Evolutionary conservation across 148 eudicot genomes (phyloP).

Genomic region (Silene conica): DNA sequence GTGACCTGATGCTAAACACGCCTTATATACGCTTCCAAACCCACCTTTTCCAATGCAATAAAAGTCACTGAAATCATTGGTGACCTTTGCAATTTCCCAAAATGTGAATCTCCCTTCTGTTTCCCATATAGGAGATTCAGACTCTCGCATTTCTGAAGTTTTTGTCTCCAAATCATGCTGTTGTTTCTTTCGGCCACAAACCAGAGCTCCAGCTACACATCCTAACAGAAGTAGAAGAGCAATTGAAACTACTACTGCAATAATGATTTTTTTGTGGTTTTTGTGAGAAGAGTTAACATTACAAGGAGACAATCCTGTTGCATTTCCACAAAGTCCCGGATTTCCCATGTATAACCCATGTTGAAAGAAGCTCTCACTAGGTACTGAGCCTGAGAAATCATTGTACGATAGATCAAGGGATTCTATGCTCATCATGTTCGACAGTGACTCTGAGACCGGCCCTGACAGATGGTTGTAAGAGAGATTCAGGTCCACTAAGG

Average conservation of each 20-base stretch:
- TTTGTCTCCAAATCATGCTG: slow-evolving; percentile 25
- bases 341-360: slow-evolving; percentile 50
- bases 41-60: slow-evolving; percentile 85
- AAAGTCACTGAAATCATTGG: slow-evolving; percentile 54
- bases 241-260: slow-evolving; percentile 39
- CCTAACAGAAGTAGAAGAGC: slow-evolving; percentile 35
- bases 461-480: slow-evolving; percentile 81
- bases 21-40: slow-evolving; percentile 69
- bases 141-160: slow-evolving; percentile 18
- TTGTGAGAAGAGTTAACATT: slow-evolving; percentile 25
- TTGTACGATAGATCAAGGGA: slow-evolving; percentile 66
- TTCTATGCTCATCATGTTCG: slow-evolving; percentile 53
- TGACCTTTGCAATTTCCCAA: slow-evolving; percentile 54
- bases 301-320: slow-evolving; percentile 51
- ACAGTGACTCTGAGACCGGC: slow-evolving; percentile 46
- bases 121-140: slow-evolving; percentile 60
- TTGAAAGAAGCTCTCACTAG: slow-evolving; percentile 31
- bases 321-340: slow-evolving; percentile 61
- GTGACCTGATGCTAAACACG: slow-evolving; percentile 46
- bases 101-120: slow-evolving; percentile 60
- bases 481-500: slow-evolving; percentile 55
- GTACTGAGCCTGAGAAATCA: slow-evolving; percentile 59
- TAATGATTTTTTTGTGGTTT: slow-evolving; percentile 25
- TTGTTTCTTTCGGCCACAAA: slow-evolving; percentile 17
- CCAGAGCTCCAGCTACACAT: slow-evolving; percentile 22